A percentile compares a stretch with the other conserved stretches of the same genome.
These are phyloP conservation scores for Phytophthora hibernalis DNA, from an alignment of 352 stramenopile genomes.

Conservation along the genomic window DNA sequence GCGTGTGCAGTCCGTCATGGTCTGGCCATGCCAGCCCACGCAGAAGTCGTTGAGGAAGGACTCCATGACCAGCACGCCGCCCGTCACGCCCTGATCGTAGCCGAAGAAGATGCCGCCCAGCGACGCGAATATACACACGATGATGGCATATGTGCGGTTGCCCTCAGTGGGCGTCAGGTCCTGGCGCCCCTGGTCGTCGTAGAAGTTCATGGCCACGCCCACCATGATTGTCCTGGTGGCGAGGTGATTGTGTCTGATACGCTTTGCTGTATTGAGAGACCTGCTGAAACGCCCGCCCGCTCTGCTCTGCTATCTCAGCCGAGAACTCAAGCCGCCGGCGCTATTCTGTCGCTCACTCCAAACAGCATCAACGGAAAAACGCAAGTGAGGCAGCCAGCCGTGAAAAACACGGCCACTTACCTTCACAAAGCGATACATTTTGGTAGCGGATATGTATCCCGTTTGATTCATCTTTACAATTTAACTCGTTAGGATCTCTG, in stretches of 20 bases:
- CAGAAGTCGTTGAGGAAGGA: slow-evolving; percentile 62
- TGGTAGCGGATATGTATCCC: neutral
- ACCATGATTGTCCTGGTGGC: slow-evolving; percentile 28
- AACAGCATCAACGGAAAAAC: slow-evolving; percentile 22
- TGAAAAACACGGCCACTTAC: slow-evolving; percentile 15
- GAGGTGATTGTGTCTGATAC: no score
- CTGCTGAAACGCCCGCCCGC: slow-evolving; percentile 10
- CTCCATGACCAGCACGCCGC: slow-evolving; percentile 51
- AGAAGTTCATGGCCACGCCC: slow-evolving; percentile 52
- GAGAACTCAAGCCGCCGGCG: slow-evolving; percentile 15
- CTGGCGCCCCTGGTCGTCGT: slow-evolving; percentile 41
- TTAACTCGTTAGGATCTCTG: neutral
- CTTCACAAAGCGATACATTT: neutral
- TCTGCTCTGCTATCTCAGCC: neutral
- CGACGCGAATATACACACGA: slow-evolving; percentile 50
- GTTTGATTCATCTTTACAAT: neutral
- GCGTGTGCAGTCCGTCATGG: slow-evolving; percentile 44
- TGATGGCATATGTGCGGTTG: slow-evolving; percentile 51
- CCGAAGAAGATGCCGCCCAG: slow-evolving; percentile 52
- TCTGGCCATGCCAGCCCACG: slow-evolving; percentile 49
- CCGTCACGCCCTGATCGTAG: slow-evolving; percentile 49
- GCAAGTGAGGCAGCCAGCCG: slow-evolving; percentile 5
- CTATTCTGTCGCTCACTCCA: slow-evolving; percentile 1
- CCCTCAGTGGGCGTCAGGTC: slow-evolving; percentile 50
- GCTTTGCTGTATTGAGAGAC: slow-evolving; percentile 7